Percentiles rank a stretch among this genome's conserved stretches.
Evolutionary conservation across 106 monocot species (phyloP).

Genomic region (Allium sativum): DNA sequence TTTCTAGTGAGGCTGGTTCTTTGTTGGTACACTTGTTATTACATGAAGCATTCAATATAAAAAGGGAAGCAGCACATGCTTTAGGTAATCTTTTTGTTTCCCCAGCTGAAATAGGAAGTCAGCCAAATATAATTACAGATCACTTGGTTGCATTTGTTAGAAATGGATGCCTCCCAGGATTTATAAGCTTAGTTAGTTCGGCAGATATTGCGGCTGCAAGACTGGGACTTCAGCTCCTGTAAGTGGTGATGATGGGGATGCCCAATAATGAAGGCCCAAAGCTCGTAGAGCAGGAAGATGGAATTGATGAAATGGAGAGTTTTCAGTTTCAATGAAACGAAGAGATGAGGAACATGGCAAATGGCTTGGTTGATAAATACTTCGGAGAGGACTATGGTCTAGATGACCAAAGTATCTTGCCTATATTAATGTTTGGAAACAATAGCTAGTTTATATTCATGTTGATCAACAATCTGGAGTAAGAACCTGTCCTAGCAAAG

Average conservation of each 20-base stretch:
- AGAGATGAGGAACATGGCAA: slow-evolving; percentile 87
- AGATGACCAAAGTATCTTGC: too few species aligned
- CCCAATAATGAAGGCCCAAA: slow-evolving; percentile 83
- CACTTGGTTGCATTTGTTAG: slow-evolving; percentile 66
- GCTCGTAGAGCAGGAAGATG: too few species aligned
- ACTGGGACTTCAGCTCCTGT: slow-evolving; percentile 87
- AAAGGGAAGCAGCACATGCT: slow-evolving; percentile 80
- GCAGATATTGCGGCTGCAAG: slow-evolving; percentile 77
- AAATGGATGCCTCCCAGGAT: slow-evolving; percentile 67
- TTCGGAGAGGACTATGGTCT: too few species aligned
- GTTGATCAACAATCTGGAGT: too few species aligned
- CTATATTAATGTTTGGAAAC: too few species aligned
- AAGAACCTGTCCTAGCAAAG: too few species aligned
- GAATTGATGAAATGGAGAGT: slow-evolving; percentile 95
- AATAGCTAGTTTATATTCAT: too few species aligned
- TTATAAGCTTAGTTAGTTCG: slow-evolving; percentile 75
- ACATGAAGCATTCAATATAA: slow-evolving; percentile 71
- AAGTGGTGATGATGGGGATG: slow-evolving; percentile 83
- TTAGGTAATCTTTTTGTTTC: slow-evolving; percentile 84
- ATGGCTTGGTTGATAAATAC: too few species aligned
- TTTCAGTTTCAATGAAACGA: slow-evolving; percentile 98
- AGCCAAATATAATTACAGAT: slow-evolving; percentile 43
- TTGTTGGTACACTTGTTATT: slow-evolving; percentile 54
- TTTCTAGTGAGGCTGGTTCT: slow-evolving; percentile 49
- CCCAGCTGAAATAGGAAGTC: slow-evolving; percentile 25